A percentile compares a stretch with the other conserved stretches of the same genome.
Evolutionary conservation across 1,284 basidiomycete species (phyloP).

Genomic region (Vanrija sp.): DNA sequence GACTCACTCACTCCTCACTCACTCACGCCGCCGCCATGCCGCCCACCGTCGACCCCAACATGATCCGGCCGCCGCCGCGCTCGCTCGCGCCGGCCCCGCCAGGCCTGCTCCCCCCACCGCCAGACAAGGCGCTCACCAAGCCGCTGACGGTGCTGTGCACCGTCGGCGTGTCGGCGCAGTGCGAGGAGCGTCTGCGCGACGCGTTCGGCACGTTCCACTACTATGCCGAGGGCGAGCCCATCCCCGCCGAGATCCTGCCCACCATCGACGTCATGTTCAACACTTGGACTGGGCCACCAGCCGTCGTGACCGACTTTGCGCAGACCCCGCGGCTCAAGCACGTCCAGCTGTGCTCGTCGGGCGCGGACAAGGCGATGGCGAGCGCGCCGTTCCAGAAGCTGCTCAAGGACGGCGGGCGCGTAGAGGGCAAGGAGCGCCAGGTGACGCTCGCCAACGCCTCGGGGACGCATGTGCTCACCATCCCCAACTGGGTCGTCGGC

Average conservation of each 20-base stretch:
- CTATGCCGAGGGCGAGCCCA: constrained; percentile 13
- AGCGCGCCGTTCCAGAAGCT: constrained; percentile 14
- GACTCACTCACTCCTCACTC: too few species aligned
- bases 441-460: constrained; percentile 35
- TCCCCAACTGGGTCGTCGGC: constrained; percentile 41
- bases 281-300: constrained; percentile 8
- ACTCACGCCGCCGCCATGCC: too few species aligned
- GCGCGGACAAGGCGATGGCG: constrained; percentile 27
- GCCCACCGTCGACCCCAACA: too few species aligned
- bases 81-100: too few species aligned
- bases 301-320: constrained; percentile 8
- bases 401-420: constrained; percentile 4
- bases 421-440: constrained; percentile 10
- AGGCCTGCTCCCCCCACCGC: too few species aligned
- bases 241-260: background rate
- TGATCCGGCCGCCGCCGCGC: too few species aligned
- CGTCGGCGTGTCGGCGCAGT: too few species aligned
- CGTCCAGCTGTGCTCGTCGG: constrained; percentile 37
- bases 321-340: constrained; percentile 29
- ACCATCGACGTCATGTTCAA: constrained; percentile 10
- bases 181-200: constrained; percentile 17
- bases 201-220: constrained; percentile 37
- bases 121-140: too few species aligned
- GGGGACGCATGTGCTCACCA: constrained; percentile 43
- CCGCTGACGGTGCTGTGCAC: too few species aligned